These are phyloP conservation scores for Colletotrichum tamarilloi DNA, from an alignment of 2,329 filamentous ascomycete genomes.

Conservation along the genomic window DNA sequence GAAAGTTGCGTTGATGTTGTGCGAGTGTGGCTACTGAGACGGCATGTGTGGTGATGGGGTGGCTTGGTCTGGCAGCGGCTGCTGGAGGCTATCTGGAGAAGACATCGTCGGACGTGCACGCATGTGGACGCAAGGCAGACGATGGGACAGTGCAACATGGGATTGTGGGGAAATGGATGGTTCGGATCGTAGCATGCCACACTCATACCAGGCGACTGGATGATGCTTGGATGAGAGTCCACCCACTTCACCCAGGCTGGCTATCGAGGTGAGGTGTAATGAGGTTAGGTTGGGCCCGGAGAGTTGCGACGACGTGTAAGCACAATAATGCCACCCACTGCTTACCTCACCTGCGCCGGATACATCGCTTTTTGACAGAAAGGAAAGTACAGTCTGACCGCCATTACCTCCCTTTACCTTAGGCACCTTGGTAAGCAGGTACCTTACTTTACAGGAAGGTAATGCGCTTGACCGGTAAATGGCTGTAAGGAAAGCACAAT, in stretches of 20 bases:
- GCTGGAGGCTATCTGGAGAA: not conserved
- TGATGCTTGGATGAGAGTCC: constrained; percentile 21
- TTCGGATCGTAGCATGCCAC: constrained; percentile 22
- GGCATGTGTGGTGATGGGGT: not conserved
- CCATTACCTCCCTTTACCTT: not conserved
- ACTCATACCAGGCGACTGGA: constrained; percentile 11
- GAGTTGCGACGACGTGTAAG: not conserved
- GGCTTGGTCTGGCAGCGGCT: not conserved
- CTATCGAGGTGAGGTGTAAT: constrained; percentile 18
- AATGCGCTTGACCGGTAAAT: not conserved
- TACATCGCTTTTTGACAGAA: not conserved
- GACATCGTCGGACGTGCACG: not conserved
- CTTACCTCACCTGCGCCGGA: not conserved
- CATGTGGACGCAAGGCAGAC: not conserved
- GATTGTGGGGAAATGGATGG: constrained; percentile 12
- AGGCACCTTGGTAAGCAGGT: not conserved
- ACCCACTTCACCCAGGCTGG: not conserved
- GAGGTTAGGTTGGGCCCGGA: constrained; percentile 10
- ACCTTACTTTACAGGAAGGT: too few relatives aligned
- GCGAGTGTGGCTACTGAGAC: not conserved
- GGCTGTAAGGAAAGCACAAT: not conserved
- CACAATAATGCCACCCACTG: not conserved
- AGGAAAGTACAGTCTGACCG: not conserved
- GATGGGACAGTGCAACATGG: not conserved
- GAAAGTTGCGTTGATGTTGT: not conserved